Evolutionary conservation across 2,329 filamentous ascomycete species (phyloP).

Genomic region (Microcera coccophila): DNA sequence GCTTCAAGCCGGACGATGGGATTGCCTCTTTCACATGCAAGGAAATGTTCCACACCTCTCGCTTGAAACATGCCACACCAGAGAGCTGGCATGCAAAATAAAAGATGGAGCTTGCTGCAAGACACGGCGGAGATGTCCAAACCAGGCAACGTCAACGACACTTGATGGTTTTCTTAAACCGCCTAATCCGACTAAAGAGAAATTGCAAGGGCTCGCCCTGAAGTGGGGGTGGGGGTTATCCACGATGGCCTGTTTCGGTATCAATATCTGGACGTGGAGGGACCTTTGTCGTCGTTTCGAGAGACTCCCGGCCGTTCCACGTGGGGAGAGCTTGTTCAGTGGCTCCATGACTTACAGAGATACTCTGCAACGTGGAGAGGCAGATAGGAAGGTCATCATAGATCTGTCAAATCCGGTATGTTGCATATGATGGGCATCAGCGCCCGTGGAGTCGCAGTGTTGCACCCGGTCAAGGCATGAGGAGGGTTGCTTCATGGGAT

Average conservation of each 20-base stretch:
- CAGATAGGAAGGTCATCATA: not conserved
- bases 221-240: constrained; percentile 5
- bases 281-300: not conserved
- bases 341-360: not conserved
- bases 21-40: not conserved
- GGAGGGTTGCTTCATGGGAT: not conserved
- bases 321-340: not conserved
- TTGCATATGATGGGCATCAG: not conserved
- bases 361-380: not conserved
- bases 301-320: not conserved
- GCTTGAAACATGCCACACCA: not conserved
- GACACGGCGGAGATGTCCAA: not conserved
- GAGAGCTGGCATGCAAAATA: not conserved
- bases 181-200: not conserved
- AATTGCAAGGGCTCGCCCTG: constrained; percentile 5
- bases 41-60: not conserved
- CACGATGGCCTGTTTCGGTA: not conserved
- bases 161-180: not conserved
- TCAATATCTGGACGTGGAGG: not conserved
- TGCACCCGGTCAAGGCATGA: not conserved
- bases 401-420: not conserved
- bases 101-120: not conserved
- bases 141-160: not conserved
- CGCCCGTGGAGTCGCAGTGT: not conserved
- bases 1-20: not conserved